Base-by-base conservation (phyloP, 805 yeast species). In the Kregervanrija fluxuum region DNA sequence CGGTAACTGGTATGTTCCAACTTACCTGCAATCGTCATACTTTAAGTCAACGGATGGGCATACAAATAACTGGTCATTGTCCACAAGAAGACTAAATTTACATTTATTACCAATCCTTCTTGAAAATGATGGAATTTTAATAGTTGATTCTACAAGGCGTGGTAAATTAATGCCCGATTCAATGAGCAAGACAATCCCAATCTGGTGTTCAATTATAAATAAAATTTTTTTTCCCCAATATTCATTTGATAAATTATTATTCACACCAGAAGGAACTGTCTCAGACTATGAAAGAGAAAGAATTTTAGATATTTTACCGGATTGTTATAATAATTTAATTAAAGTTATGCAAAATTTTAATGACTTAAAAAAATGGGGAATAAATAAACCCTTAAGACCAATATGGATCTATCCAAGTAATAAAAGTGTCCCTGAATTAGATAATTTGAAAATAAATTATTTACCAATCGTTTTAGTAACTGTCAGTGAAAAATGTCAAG, bases 31-130 rank as follows among this genome's bases (percentile, higher is more conserved):
- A 16, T 32, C 46, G 0, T 75, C 81, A 13, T 88, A 89, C 56
- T 89, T 89, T 66, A 89, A 89, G 56, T 84, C 95, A 22, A 89
- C 96, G 0, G 96, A 89, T 64, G 97, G 97, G 0, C 97, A 89
- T 55, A 79, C 78, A 0, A 74, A 75, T 44, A 80, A 85, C 51
- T 89, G 96, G 96, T 71, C 73, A 31, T 88, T 89, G 54, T 81
- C 87, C 32, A 61, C 77, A 13, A 68, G 95, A 41, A 64, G 97
- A 38, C 64, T 88, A 34, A 89, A 89, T 60, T 66, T 85, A 46
- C 95, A 88, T 56, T 58, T 89, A 3, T 55, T 88, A 2, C 75
- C 77, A 0, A 39, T 75, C 0, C 55, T 86, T 0, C 54, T 54
- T 0, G 44, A 59, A 2, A 36, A 65, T 33, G 56, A 64, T 10